Evolutionary conservation across 768 basidiomycete species (phyloP).

Genomic region (Gloeostereum incarnatum): DNA sequence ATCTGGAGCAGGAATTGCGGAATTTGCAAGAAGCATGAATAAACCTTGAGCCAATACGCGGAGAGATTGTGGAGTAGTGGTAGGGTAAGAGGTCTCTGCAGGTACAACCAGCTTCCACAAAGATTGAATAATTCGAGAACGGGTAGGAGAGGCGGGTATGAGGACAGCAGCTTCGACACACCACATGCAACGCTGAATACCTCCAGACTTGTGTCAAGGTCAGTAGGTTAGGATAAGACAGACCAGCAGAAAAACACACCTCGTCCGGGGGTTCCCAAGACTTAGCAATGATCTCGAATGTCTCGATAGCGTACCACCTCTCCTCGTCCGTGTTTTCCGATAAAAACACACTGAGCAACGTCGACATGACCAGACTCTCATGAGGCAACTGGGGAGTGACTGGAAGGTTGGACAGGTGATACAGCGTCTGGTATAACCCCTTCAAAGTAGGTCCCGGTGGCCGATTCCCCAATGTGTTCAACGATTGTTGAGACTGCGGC

Average conservation of each 20-base stretch:
- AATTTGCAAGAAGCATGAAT: conserved; percentile 36
- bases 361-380: conserved; percentile 50
- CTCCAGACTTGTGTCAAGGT: conserved; percentile 22
- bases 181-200: conserved; percentile 59
- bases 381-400: conserved; percentile 34
- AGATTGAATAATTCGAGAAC: conserved; percentile 30
- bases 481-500: conserved; percentile 32
- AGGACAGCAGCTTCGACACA: conserved; percentile 53
- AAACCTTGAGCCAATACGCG: conserved; percentile 44
- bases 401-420: conserved; percentile 27
- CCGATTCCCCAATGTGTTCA: conserved; percentile 16
- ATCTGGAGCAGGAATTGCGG: conserved; percentile 16
- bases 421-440: conserved; percentile 33
- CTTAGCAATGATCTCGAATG: conserved; percentile 48
- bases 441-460: conserved; percentile 29
- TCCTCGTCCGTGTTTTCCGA: conserved; percentile 38
- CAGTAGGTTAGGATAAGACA: background rate
- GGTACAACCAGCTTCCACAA: conserved; percentile 39
- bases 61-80: conserved; percentile 34
- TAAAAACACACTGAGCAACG: conserved; percentile 49
- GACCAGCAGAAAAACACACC: conserved; percentile 23
- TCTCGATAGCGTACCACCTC: conserved; percentile 43
- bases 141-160: conserved; percentile 31
- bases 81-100: conserved; percentile 28
- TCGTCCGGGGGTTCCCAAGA: conserved; percentile 51